Percentiles rank a stretch among this genome's conserved stretches.
These are phyloP conservation scores for Discostella stelligeroides DNA, from an alignment of 108 stramenopile genomes.

Conservation along the genomic window DNA sequence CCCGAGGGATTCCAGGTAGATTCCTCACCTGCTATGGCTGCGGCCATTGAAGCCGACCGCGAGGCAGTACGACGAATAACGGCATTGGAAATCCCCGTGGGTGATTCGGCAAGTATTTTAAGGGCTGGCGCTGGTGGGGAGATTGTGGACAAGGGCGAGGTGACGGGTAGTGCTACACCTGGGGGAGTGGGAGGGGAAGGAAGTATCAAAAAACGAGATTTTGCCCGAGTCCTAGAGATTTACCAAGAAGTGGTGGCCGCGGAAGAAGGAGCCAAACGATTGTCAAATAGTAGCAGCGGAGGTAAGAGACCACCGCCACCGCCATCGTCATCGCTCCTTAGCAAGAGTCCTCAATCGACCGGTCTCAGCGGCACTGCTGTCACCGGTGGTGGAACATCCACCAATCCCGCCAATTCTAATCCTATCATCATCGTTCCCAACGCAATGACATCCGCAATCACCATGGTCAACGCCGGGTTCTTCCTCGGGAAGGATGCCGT, in stretches of 20 bases:
- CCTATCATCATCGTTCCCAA: constrained; percentile 96
- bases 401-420: constrained; percentile 39
- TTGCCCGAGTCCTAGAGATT: constrained; percentile 71
- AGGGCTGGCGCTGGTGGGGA: constrained; percentile 63
- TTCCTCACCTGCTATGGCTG: constrained; percentile 29
- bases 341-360: constrained; percentile 10
- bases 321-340: constrained; percentile 8
- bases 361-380: constrained; percentile 4
- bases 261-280: constrained; percentile 44
- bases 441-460: constrained; percentile 89
- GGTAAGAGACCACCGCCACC: constrained; percentile 35
- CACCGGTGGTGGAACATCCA: constrained; percentile 2
- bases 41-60: constrained; percentile 45
- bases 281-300: not conserved
- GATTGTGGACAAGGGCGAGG: constrained; percentile 13
- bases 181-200: constrained; percentile 7
- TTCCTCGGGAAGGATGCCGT: constrained; percentile 82
- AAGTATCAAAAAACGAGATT: constrained; percentile 59
- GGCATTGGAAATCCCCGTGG: constrained; percentile 83
- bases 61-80: constrained; percentile 50
- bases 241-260: constrained; percentile 68
- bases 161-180: not conserved
- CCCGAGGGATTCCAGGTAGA: constrained; percentile 43
- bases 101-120: constrained; percentile 80
- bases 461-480: constrained; percentile 86